Evolutionary conservation across 2,329 filamentous ascomycete genomes (phyloP).

Genomic region (Aspergillus clavatus): DNA sequence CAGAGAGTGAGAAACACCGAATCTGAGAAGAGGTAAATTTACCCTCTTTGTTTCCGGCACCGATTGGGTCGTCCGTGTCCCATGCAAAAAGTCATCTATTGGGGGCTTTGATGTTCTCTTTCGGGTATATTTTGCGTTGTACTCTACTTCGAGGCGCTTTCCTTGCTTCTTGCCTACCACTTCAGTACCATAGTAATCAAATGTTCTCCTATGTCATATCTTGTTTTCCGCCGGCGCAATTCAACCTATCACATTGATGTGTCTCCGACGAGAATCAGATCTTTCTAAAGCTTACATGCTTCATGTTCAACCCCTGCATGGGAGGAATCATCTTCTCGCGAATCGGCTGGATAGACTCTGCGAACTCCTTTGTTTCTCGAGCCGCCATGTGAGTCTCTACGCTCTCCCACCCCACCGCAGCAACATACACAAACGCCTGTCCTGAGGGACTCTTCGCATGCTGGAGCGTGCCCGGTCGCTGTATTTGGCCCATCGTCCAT

Average conservation of each 20-base stretch:
- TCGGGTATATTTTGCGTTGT: slow-evolving; percentile 25
- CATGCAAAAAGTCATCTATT: slow-evolving; percentile 23
- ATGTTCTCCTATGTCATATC: not conserved
- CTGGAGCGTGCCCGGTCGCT: slow-evolving; percentile 29
- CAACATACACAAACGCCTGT: slow-evolving; percentile 46
- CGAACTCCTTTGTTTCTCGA: slow-evolving; percentile 44
- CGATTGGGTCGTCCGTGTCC: slow-evolving; percentile 8
- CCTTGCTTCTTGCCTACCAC: slow-evolving; percentile 1
- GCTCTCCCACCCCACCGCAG: slow-evolving; percentile 50
- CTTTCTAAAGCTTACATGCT: slow-evolving; percentile 41
- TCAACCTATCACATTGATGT: slow-evolving; percentile 5
- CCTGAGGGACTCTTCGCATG: slow-evolving; percentile 37
- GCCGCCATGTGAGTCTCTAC: slow-evolving; percentile 47
- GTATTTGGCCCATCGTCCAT: slow-evolving; percentile 35
- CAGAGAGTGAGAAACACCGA: slow-evolving; percentile 73
- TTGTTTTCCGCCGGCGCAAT: not conserved
- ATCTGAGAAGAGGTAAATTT: slow-evolving; percentile 44
- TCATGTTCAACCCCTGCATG: slow-evolving; percentile 42
- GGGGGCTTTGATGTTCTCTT: slow-evolving; percentile 15
- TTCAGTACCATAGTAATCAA: slow-evolving; percentile 3
- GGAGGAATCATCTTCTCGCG: slow-evolving; percentile 36
- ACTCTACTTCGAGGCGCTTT: slow-evolving; percentile 30
- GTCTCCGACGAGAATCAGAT: slow-evolving; percentile 10
- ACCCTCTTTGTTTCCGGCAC: slow-evolving; percentile 7
- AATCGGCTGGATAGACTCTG: slow-evolving; percentile 37